Base-by-base conservation (phyloP, 768 basidiomycete genomes). In the Naganishia kalamii region DNA sequence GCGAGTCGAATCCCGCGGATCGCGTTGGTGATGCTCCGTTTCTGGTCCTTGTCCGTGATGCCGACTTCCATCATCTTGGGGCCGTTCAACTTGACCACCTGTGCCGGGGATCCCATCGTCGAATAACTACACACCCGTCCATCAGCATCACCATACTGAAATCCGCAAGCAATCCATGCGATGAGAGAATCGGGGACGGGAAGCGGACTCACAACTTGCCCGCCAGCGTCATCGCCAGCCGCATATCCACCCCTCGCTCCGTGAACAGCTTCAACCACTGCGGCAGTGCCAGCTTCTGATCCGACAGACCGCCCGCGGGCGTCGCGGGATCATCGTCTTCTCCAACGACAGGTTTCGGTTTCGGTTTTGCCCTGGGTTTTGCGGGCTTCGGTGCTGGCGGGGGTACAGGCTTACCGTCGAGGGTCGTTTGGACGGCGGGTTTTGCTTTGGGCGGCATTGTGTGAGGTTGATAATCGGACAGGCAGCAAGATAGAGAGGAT, bases 161-260 rank as follows among this genome's bases (percentile, higher is more conserved):
- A n/a, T 44, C 48, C 13, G 12, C 5, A 40, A 19, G 23, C 10
- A 29, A n/a, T 8, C 17, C 50, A 1, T 0, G 32, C n/a, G 21
- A 4, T 59, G 50, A 8, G 15, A 25, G 23, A 27, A 23, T 0
- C 7, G 2, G 33, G 21, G 27, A 17, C 13, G 25, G 10, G 8
- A 6, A 41, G 62, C 11, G 10, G 25, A 70, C 74, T 51, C 49
- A 78, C 77, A 76, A 71, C 60, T 78, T 78, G 6, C 70, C 71
- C 3, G 77, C 77, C 27, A 78, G 48, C 10, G 60, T 64, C 75
- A 78, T 78, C 0, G 74, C 75, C 11, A 74, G 69, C 32, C 77
- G 44, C 77, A 76, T 78, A 40, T 76, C 72, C 5, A 75, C 75
- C 0, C 73, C 75, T 50, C 77, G 68, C 19, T 68, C 60, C 7